These are phyloP conservation scores for Chiua virens DNA, from an alignment of 768 basidiomycete genomes.

Conservation along the genomic window DNA sequence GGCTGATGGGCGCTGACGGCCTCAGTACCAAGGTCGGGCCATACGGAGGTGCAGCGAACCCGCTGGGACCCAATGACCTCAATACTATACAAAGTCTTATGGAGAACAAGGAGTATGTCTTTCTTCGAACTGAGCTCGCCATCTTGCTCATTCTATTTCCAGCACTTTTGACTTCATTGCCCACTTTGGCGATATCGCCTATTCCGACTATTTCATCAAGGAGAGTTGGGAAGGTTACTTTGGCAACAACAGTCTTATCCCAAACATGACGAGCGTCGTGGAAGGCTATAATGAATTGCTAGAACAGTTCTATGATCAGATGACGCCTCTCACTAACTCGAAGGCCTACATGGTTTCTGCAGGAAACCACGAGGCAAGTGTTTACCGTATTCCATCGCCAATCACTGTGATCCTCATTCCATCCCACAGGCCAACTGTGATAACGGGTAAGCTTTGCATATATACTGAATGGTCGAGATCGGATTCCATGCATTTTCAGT, in stretches of 20 bases:
- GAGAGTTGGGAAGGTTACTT: slow-evolving; percentile 33
- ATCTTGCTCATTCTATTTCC: slow-evolving; percentile 1
- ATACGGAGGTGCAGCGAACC: slow-evolving; percentile 17
- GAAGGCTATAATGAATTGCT: slow-evolving; percentile 25
- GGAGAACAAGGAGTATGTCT: slow-evolving; percentile 25
- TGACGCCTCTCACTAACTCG: slow-evolving; percentile 21
- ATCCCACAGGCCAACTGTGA: slow-evolving; percentile 27
- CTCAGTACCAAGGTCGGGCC: slow-evolving; percentile 31
- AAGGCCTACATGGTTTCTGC: slow-evolving; percentile 28
- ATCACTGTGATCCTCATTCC: neutral
- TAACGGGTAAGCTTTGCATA: slow-evolving; percentile 19
- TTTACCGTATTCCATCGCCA: neutral
- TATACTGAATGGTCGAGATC: too few species aligned
- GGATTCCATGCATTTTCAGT: slow-evolving; percentile 1
- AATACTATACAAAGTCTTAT: slow-evolving; percentile 30
- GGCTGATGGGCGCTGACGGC: slow-evolving; percentile 28
- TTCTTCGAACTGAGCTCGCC: neutral
- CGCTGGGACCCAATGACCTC: slow-evolving; percentile 26
- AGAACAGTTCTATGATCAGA: slow-evolving; percentile 30
- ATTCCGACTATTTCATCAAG: slow-evolving; percentile 29
- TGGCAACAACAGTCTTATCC: slow-evolving; percentile 24
- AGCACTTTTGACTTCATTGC: slow-evolving; percentile 29
- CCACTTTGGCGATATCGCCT: slow-evolving; percentile 27
- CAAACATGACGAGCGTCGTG: slow-evolving; percentile 22
- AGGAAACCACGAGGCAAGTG: slow-evolving; percentile 28